phyloP scores from a whole-genome alignment of 169 alveolate species.

The Blepharisma undulans region DNA sequence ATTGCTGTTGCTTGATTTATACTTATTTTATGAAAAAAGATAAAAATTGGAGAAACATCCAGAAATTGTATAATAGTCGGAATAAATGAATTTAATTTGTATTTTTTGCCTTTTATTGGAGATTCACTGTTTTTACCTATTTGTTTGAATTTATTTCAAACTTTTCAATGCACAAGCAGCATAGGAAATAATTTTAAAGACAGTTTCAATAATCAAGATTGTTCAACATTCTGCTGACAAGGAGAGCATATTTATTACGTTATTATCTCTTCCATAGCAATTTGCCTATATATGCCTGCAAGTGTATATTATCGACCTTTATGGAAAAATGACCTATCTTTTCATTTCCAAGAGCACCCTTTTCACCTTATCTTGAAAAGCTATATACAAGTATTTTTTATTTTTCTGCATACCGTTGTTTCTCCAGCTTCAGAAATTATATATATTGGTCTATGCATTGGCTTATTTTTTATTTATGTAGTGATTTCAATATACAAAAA shows the following conservation, averaged over 20 bases:
- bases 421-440: background rate
- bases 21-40: no score
- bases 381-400: background rate
- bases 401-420: background rate
- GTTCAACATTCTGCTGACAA: slow-evolving; percentile 34
- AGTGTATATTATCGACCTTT: slow-evolving; percentile 32
- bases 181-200: background rate
- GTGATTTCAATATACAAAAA: background rate
- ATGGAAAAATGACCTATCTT: background rate
- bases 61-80: background rate
- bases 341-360: background rate
- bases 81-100: background rate
- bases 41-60: background rate
- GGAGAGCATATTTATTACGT: background rate
- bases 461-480: background rate
- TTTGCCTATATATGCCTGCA: slow-evolving; percentile 6
- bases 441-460: background rate
- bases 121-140: slow-evolving; percentile 29
- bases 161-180: background rate
- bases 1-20: background rate
- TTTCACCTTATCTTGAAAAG: background rate
- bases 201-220: background rate
- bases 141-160: background rate
- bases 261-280: slow-evolving; percentile 1
- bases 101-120: slow-evolving; percentile 33